Evolutionary conservation across 495 filamentous ascomycete genomes (phyloP).

Genomic region (Penicillium alfredii): DNA sequence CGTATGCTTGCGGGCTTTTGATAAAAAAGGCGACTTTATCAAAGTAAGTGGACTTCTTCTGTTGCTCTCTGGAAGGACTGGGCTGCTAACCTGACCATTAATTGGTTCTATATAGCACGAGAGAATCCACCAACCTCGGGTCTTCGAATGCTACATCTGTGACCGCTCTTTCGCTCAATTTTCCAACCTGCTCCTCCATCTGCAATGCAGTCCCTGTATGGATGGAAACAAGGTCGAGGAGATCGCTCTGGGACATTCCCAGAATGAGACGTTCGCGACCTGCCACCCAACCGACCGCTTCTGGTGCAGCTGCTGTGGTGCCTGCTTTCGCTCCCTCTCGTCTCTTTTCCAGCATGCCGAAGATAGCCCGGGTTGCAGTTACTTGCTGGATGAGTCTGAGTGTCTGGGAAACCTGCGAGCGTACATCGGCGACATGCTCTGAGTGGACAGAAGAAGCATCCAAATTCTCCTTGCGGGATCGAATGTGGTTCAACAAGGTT

Average conservation of each 20-base stretch:
- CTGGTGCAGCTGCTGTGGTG: neutral
- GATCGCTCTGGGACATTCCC: slow-evolving; percentile 2
- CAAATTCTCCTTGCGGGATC: too few species aligned
- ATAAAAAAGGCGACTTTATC: too few species aligned
- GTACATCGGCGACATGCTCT: neutral
- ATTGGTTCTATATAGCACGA: slow-evolving; percentile 1
- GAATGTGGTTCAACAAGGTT: neutral
- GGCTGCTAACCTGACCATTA: neutral
- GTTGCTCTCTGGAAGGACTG: too few species aligned
- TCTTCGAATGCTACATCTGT: slow-evolving; percentile 6
- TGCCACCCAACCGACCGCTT: neutral
- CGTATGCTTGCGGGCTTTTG: too few species aligned
- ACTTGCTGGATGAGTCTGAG: neutral
- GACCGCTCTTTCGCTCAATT: neutral
- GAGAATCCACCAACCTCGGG: neutral
- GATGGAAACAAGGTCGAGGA: neutral
- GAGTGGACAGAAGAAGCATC: too few species aligned
- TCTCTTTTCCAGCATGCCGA: slow-evolving; percentile 1
- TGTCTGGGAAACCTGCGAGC: slow-evolving; percentile 1
- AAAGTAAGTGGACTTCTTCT: too few species aligned
- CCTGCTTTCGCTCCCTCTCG: neutral
- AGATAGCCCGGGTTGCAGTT: neutral
- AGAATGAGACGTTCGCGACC: slow-evolving; percentile 1
- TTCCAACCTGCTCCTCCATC: neutral
- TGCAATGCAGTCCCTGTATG: neutral